These are phyloP conservation scores for Cardamine resedifolia DNA, from an alignment of 345 rosid genomes.

Conservation along the genomic window DNA sequence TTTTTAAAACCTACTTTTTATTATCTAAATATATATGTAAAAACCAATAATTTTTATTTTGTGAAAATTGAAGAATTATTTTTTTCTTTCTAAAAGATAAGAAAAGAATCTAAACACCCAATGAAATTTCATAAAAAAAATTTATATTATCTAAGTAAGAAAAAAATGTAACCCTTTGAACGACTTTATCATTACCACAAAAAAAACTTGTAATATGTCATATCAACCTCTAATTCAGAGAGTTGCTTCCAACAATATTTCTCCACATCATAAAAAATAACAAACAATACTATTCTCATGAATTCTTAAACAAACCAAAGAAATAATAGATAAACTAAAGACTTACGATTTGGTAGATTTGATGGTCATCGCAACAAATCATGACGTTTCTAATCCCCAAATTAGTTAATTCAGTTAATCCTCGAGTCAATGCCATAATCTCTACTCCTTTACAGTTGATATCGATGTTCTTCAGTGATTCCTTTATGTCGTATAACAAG, in stretches of 20 bases:
- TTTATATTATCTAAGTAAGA: too few relatives aligned
- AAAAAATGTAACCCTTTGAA: too few relatives aligned
- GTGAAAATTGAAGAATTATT: too few relatives aligned
- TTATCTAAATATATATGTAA: too few relatives aligned
- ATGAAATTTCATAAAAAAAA: background rate
- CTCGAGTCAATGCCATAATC: background rate
- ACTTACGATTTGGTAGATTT: conserved; percentile 9
- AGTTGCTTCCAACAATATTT: background rate
- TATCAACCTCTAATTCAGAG: background rate
- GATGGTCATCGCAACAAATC: conserved; percentile 17
- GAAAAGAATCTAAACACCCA: background rate
- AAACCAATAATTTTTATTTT: too few relatives aligned
- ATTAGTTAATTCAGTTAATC: background rate
- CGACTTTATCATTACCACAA: too few relatives aligned
- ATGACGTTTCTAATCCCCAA: background rate
- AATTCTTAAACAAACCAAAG: background rate
- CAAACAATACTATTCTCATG: background rate
- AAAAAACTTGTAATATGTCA: background rate
- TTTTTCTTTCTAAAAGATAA: background rate
- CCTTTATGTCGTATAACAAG: background rate
- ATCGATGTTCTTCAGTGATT: background rate
- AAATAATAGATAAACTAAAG: background rate
- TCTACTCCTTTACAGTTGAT: background rate
- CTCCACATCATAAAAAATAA: background rate
- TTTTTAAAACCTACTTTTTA: too few relatives aligned